Evolutionary conservation across 257 asterid genomes (phyloP), one percentile per base, ranked within the genome.

Genomic region (Solanum corneliomulleri): DNA sequence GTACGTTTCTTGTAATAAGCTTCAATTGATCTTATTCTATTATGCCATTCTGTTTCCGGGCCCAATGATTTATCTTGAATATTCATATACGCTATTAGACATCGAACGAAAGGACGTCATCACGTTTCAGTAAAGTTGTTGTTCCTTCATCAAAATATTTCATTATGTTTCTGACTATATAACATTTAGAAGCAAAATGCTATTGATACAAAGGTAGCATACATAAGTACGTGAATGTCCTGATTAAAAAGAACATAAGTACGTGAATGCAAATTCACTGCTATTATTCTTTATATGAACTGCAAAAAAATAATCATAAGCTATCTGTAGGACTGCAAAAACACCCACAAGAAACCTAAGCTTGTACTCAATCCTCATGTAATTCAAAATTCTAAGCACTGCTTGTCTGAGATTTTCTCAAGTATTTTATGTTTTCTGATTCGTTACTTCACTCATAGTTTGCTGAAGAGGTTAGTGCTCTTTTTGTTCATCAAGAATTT

Each of bases 1-100:
- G 99, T 95, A 87, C 29, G 88, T 87, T 15, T 86, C 78, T 84
- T 90, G 33, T 87, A 60, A 7, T 33, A 70, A 86, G 52, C 84
- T 37, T 14, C 42, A 69, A 23, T 71, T 62, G 21, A 74, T 75
- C 86, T 78, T 66, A 6, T 11, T 85, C 3, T 27, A 45, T 87
- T 72, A 60, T 87, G 52, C 37, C 70, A 72, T 89, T 87, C 66
- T 58, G 33, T 35, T 74, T 84, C 39, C 1, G 33, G 27, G 76
- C 29, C 85, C 78, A 35, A 52, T 87, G 85, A 49, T 47, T 31
- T 49, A 80, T 81, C 69, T 74, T 39, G 85, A 86, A 76, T 84
- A 81, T 68, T 12, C 86, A 58, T 69, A 42, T 49, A 72, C 41
- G 18, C 11, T 9, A n/a, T 86, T 72, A 35, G 35, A 56, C 88